A percentile compares a stretch with the other conserved stretches of the same genome.
Evolutionary conservation across 495 filamentous ascomycete genomes (phyloP).

Genomic region (Tuber borchii): DNA sequence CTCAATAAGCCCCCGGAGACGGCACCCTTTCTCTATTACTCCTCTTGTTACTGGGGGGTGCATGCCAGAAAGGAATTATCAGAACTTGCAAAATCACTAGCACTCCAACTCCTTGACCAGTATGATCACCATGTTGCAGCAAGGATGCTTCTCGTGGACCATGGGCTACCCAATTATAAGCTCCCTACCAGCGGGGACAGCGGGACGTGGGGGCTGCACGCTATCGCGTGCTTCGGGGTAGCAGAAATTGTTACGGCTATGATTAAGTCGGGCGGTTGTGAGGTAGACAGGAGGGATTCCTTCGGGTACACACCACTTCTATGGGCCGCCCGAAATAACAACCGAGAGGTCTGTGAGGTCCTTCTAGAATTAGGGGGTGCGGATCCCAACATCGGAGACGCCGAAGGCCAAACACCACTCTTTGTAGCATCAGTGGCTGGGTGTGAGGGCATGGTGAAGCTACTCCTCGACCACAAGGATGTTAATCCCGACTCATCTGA

Average conservation of each 20-base stretch:
- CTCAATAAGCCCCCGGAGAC: no score
- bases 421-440: slow-evolving; percentile 43
- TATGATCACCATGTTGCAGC: neutral
- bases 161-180: no score
- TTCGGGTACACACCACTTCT: neutral
- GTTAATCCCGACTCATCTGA: no score
- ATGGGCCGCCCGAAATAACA: neutral
- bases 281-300: neutral
- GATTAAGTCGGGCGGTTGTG: neutral
- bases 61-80: no score
- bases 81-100: no score
- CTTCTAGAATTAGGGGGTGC: neutral
- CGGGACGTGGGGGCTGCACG: neutral
- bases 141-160: neutral
- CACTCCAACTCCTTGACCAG: no score
- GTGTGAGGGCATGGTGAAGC: slow-evolving; percentile 10
- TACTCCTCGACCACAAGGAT: no score
- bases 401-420: slow-evolving; percentile 40
- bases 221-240: neutral
- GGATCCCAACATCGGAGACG: neutral
- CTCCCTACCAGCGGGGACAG: neutral
- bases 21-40: no score
- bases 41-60: no score
- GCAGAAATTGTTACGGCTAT: neutral
- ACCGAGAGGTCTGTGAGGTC: neutral